Evolutionary conservation across 2,329 filamentous ascomycete species (phyloP).

Genomic region (Cercospora sesami): DNA sequence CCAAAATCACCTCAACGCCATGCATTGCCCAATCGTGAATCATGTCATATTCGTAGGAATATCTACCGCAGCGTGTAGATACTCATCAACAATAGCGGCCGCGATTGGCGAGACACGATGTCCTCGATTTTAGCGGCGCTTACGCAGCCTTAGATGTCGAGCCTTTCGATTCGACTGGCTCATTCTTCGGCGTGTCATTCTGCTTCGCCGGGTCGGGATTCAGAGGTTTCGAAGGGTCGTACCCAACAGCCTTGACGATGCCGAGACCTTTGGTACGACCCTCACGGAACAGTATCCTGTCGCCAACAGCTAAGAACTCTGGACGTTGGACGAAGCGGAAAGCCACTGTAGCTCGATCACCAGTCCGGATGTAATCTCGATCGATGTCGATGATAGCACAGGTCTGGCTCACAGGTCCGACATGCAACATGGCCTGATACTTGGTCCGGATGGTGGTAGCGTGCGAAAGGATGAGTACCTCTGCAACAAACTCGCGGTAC

Average conservation of each 20-base stretch:
- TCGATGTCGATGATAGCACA: constrained; percentile 98
- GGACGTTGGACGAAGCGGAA: constrained; percentile 94
- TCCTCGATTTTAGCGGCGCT: background rate
- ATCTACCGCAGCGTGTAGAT: background rate
- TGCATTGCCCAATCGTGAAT: background rate
- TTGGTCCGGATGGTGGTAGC: constrained; percentile 95
- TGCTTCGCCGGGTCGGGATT: constrained; percentile 38
- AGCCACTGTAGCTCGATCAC: constrained; percentile 88
- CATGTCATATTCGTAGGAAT: background rate
- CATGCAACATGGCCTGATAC: constrained; percentile 97
- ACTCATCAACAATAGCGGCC: background rate
- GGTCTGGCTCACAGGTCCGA: constrained; percentile 91
- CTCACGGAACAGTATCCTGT: constrained; percentile 88
- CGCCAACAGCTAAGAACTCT: constrained; percentile 85
- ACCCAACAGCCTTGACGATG: constrained; percentile 88
- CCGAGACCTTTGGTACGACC: constrained; percentile 92
- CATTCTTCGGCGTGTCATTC: background rate
- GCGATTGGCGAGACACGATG: background rate
- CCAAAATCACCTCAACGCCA: background rate
- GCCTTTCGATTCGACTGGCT: background rate
- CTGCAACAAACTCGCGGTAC: constrained; percentile 55
- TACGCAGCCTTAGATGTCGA: constrained; percentile 1
- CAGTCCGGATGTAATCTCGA: constrained; percentile 89
- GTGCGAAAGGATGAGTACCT: constrained; percentile 93
- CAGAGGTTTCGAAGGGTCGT: constrained; percentile 63